Base-by-base conservation (phyloP, 345 rosid genomes). In the Aurinia saxatilis region DNA sequence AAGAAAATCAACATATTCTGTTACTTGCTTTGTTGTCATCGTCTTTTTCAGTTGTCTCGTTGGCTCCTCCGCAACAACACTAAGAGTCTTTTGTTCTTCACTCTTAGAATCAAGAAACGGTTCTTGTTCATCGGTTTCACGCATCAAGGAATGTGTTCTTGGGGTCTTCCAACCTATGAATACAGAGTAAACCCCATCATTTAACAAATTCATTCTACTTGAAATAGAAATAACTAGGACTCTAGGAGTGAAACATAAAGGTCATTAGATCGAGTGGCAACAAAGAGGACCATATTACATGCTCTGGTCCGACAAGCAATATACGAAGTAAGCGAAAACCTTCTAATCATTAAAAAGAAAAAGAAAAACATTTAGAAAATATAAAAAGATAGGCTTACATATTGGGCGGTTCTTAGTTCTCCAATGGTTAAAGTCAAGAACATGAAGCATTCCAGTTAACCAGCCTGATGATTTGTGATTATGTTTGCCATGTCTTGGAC, bases 351-450 rank as follows among this genome's bases (percentile, higher is more conserved):
- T 21, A 21, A 21, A 21, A 2, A n/a, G n/a, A 21, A 21, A 21
- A 4, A 2, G 4, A 13, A 38, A 7, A 6, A 38, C 13, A 38
- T 6, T 12, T 2, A 5, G 8, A 4, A 34, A 0, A 33, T 23
- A 13, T 2, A 4, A 10, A 7, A 4, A 19, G 7, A 1, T 1
- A 14, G 3, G 18, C 46, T 50, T 71, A 71, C 75, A 71, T 23
- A 65, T 57, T 14, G 75, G 70, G 0, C 48, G 75, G 29, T 71
- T 50, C 46, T 50, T 63, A 15, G 70, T 35, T 71, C 71, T 72
- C 86, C 90, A 67, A 13, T 74, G 79, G 47, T 82, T 80, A 61
- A 84, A 67, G 50, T 82, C 79, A 60, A 88, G 83, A 48, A 80
- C 65, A 66, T 81, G 86, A 67, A 86, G 66, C 50, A 86, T 73